Percentiles rank a stretch among this genome's conserved stretches.
These are phyloP conservation scores for Trametes pubescens DNA, from an alignment of 1,284 basidiomycete species.

Conservation along the genomic window DNA sequence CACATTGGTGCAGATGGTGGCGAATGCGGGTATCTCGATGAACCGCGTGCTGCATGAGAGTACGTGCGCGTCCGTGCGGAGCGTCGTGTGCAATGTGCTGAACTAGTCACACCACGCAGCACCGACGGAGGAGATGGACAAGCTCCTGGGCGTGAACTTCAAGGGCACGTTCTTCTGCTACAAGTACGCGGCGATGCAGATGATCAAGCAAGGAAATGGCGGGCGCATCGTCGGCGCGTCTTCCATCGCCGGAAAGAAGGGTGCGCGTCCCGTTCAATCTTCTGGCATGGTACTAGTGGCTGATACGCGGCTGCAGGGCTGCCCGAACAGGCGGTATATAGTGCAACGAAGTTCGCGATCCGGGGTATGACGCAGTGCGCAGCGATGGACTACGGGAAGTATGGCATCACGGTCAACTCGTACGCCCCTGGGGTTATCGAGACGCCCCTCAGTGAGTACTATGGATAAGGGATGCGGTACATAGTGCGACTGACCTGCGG, in stretches of 20 bases:
- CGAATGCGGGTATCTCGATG: constrained; percentile 35
- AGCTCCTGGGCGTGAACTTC: constrained; percentile 38
- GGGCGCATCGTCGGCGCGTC: constrained; percentile 43
- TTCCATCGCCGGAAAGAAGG: constrained; percentile 33
- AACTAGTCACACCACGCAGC: neutral
- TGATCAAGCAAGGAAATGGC: constrained; percentile 45
- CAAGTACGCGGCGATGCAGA: constrained; percentile 44
- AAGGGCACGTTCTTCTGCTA: constrained; percentile 44
- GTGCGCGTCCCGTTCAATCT: constrained; percentile 2
- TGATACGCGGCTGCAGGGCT: constrained; percentile 4
- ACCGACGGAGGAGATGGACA: constrained; percentile 23
- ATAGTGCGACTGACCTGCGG: neutral
- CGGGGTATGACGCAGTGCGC: constrained; percentile 36
- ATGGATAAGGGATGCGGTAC: neutral
- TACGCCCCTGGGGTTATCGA: constrained; percentile 36
- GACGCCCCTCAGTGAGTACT: constrained; percentile 32
- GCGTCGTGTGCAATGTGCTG: neutral
- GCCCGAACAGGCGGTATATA: constrained; percentile 30
- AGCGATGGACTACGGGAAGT: constrained; percentile 35
- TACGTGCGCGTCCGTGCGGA: neutral
- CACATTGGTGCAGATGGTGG: constrained; percentile 39
- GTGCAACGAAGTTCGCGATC: constrained; percentile 37
- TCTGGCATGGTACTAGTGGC: neutral
- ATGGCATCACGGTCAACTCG: constrained; percentile 37
- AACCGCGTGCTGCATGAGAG: constrained; percentile 28